Base-by-base conservation (phyloP, 2,329 filamentous ascomycete genomes). In the Ilyonectria mors-panacis region DNA sequence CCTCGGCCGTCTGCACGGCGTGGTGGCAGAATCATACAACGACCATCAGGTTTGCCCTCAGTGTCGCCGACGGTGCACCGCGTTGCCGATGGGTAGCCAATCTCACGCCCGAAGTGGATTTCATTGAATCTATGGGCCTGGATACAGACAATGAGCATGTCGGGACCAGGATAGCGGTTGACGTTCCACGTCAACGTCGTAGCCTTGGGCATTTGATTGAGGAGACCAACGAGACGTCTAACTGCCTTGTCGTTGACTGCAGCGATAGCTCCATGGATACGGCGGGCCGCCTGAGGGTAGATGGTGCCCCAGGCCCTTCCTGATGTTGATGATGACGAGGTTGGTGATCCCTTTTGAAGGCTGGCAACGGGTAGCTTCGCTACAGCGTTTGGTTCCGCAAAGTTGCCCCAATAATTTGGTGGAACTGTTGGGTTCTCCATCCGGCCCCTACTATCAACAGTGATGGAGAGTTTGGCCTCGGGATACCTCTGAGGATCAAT, bases 131-230 rank as follows among this genome's bases (percentile, higher is more conserved):
- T 28, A 8, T 66, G 64, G 2, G 42, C 30, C 35, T 66, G 64
- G 1, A 66, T 19, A 33, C 64, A 66, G 45, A 66, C 64, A n/a
- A 66, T 66, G 2, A 66, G 64, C 59, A 66, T 64, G 28, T 66
- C 64, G 1, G 64, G 64, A 0, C 64, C 64, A 0, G 64, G 64
- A 37, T 59, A 66, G 23, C 64, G 64, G 45, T 66, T 44, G 12
- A 44, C 60, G 17, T 66, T 66, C 64, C 64, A 66, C 2, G 64
- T 66, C 30, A 66, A 48, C 1, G 45, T 54, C 10, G 64, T 66
- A 7, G 44, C 63, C 6, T 66, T 66, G 2, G 64, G 64, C 64
- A 66, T 66, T 8, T 66, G 64, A 7, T 64, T 64, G 12, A 66
- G 64, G 3, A 66, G 54, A 8, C 64, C 64, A 3, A 66, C 35